Evolutionary conservation across 257 asterid genomes (phyloP), one percentile per base, ranked within the genome.

Genomic region (Scutellaria baicalensis): DNA sequence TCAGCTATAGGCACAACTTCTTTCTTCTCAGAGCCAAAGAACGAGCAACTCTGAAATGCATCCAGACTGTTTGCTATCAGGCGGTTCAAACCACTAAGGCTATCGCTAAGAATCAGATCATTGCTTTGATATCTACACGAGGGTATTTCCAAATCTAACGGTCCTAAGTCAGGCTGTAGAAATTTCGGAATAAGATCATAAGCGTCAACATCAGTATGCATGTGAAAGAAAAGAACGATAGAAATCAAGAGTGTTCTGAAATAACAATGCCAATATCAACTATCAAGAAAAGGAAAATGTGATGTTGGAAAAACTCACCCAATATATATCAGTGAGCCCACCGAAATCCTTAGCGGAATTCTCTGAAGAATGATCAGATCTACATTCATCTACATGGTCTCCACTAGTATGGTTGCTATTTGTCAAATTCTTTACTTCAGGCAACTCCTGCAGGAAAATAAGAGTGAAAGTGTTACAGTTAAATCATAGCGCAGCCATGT

Each of bases 81-180:
- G 77, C 96, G 95, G 86, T 77, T 92, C 83, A 89, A 78, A 61
- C 97, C 96, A 48, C 95, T 85, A 14, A 89, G 82, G 82, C 98
- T 91, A 78, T 94, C 98, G 59, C 92, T 89, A 67, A 94, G 86
- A 75, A 90, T 85, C 71, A 88, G 91, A 73, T 94, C 95, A 18
- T 83, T 89, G 77, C 74, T 84, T 80, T 68, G 88, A 77, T 89
- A 88, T 94, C 95, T 92, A 88, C 89, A 82, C 8, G 98, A 77
- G 79, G 93, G 84, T 66, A 87, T 69, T 66, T 86, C 99, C 96
- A 94, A 83, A 69, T 94, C 97, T 82, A 94, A 78, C 14, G 91
- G 85, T 76, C 99, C 99, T 84, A 94, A 91, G 82, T 94, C 98
- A 2, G 97, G 92, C 99, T 94, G 98, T 79, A 72, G 52, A 59